phyloP scores from a whole-genome alignment of 148 eudicot genomes.

The Salicornia ramosissima region DNA sequence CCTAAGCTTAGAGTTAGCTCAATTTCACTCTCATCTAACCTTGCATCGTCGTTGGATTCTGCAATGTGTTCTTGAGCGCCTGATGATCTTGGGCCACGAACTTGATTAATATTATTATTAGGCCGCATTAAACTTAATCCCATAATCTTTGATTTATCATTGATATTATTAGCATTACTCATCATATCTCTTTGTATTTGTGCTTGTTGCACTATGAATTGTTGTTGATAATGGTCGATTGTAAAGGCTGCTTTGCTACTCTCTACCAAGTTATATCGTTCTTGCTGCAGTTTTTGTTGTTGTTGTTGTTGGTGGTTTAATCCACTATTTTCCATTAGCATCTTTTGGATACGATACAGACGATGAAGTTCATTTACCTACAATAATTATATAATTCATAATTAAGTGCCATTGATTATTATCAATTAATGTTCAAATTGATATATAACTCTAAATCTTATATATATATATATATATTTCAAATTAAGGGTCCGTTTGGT shows the following conservation, averaged over 20 bases:
- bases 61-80: constrained; percentile 17
- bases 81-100: constrained; percentile 13
- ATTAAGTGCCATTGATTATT: not conserved
- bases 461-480: too few relatives aligned
- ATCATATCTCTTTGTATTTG: constrained; percentile 12
- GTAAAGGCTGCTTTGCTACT: constrained; percentile 16
- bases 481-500: too few relatives aligned
- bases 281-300: not conserved
- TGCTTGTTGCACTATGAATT: not conserved
- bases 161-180: not conserved
- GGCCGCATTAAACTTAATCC: constrained; percentile 4
- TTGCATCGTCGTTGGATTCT: constrained; percentile 16
- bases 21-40: constrained; percentile 52
- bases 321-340: constrained; percentile 53
- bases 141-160: constrained; percentile 16
- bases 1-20: constrained; percentile 84
- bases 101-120: constrained; percentile 1
- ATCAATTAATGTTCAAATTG: too few relatives aligned
- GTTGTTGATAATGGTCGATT: constrained; percentile 10
- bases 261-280: constrained; percentile 11
- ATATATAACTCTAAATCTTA: too few relatives aligned
- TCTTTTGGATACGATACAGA: constrained; percentile 63
- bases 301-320: constrained; percentile 15
- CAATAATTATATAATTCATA: not conserved
- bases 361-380: constrained; percentile 96